Evolutionary conservation across 1,284 basidiomycete species (phyloP), one percentile per base, ranked within the genome.

Genomic region (Microbotryum lychnidis-dioicae): DNA sequence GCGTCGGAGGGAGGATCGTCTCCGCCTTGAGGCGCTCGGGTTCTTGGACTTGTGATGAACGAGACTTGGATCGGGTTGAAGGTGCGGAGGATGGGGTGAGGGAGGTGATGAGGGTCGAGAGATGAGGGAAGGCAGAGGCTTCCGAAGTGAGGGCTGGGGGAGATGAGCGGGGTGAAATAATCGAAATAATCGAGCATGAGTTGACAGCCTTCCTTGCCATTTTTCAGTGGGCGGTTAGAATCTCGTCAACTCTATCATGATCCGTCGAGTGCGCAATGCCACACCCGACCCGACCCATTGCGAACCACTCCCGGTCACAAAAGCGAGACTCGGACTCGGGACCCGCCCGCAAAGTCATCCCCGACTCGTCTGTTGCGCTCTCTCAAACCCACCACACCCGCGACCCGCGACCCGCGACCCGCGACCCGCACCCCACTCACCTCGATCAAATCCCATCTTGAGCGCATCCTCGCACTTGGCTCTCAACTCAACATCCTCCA

Each of bases 71-170:
- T 18, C 87, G 89, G 70, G 83, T 80, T 21, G 87, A 86, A 9
- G 84, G 83, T 55, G 80, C 76, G 7, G 80, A 75, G 12, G 70
- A 63, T 23, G 71, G 71, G 8, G 69, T 78, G 56, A 92, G 78
- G 44, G 86, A 86, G 1, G 80, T 71, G 60, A 96, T 76, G 49
- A 96, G 80, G 12, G 83, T 79, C 56, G 79, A 76, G 33, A 97
- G 81, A 73, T 86, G 82, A 5, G 82, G 79, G 48, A 81, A 80
- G 1, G 90, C 87, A 14, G 73, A 68, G 6, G 73, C 68, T 76
- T 96, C 92, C 16, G 86, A 75, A 7, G 67, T 67, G 54, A 79
- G 72, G 12, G 75, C 76, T 27, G 5, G 27, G 27, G 27, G 27
- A 27, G 27, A 27, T 27, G 27, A 27, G 27, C 0, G 5, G 6